phyloP scores from a whole-genome alignment of 768 basidiomycete genomes.

The Xerocomellus dryophilus region DNA sequence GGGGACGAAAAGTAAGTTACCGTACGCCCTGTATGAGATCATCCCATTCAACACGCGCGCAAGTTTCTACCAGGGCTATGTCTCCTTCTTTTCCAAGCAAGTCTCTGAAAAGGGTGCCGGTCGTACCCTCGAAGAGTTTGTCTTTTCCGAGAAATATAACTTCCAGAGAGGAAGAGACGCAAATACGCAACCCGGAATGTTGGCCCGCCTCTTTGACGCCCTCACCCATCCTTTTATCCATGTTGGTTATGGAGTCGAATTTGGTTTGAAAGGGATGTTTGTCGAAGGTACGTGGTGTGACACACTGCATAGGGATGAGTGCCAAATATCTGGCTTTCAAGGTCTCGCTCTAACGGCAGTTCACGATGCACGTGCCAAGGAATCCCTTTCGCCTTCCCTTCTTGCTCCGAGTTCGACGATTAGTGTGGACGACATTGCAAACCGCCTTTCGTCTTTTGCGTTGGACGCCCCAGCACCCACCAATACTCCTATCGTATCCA shows the following conservation, averaged over 20 bases:
- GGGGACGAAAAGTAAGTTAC: conserved; percentile 25
- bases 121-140: conserved; percentile 24
- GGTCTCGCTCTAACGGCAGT: conserved; percentile 27
- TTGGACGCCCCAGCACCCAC: not conserved
- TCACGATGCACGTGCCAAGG: conserved; percentile 37
- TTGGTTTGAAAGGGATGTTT: conserved; percentile 56
- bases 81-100: conserved; percentile 23
- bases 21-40: not conserved
- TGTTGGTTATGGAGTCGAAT: conserved; percentile 59
- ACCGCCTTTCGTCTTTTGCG: conserved; percentile 4
- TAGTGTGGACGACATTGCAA: not conserved
- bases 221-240: conserved; percentile 65
- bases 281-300: conserved; percentile 48
- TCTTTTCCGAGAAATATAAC: conserved; percentile 33
- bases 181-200: conserved; percentile 45
- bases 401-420: conserved; percentile 1
- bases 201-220: conserved; percentile 46
- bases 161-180: conserved; percentile 13
- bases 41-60: not conserved
- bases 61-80: conserved; percentile 29
- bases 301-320: not conserved
- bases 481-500: not conserved
- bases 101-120: conserved; percentile 17
- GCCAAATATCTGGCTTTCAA: not conserved
- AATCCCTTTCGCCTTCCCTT: conserved; percentile 15